These are phyloP conservation scores for Bryoerythrophyllum caledonicum DNA, from an alignment of 225 moss, liverwort and hornwort species.

Conservation along the genomic window DNA sequence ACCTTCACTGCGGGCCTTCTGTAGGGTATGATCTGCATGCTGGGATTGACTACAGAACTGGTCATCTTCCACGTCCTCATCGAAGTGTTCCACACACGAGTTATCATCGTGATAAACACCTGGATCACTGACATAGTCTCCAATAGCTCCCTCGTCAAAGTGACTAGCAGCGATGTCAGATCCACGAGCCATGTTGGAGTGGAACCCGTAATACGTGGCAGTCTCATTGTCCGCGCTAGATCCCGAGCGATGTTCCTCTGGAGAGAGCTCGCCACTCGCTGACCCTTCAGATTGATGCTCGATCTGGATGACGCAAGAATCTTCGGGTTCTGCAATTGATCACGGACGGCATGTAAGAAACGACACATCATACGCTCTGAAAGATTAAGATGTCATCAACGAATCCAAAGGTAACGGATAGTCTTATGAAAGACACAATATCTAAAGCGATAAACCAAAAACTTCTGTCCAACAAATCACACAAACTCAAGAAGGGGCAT, in stretches of 20 bases:
- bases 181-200: slow-evolving; percentile 42
- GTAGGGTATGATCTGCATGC: slow-evolving; percentile 32
- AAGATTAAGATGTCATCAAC: background rate
- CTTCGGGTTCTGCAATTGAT: slow-evolving; percentile 34
- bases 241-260: slow-evolving; percentile 45
- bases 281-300: slow-evolving; percentile 42
- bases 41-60: slow-evolving; percentile 26
- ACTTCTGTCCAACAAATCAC: no score
- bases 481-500: background rate
- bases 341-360: background rate
- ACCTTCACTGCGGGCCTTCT: slow-evolving; percentile 60
- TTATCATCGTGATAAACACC: slow-evolving; percentile 59
- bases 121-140: slow-evolving; percentile 82
- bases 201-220: slow-evolving; percentile 57
- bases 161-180: slow-evolving; percentile 35
- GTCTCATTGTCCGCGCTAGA: slow-evolving; percentile 46
- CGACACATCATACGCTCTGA: background rate
- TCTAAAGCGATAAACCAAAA: no score
- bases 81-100: slow-evolving; percentile 45
- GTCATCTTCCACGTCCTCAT: slow-evolving; percentile 34
- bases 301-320: slow-evolving; percentile 29
- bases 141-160: slow-evolving; percentile 53
- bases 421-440: background rate
- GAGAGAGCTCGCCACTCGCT: slow-evolving; percentile 34
- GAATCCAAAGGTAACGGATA: background rate